phyloP scores from a whole-genome alignment of 2,329 filamentous ascomycete genomes.

The Stachybotrys chartarum region DNA sequence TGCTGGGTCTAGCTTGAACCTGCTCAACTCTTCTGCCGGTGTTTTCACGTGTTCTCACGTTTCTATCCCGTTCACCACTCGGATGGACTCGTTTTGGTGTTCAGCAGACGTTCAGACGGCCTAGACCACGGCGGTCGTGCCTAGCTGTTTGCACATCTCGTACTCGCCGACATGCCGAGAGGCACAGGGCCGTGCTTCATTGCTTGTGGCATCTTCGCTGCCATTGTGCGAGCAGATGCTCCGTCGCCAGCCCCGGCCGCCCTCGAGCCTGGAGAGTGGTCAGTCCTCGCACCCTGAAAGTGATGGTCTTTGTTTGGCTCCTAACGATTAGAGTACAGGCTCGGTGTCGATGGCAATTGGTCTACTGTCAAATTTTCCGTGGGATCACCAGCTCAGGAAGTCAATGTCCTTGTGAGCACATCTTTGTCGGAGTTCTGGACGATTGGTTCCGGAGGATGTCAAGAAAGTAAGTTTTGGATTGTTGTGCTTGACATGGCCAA shows the following conservation, averaged over 20 bases:
- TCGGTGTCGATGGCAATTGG: conserved; percentile 64
- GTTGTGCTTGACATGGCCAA: background rate
- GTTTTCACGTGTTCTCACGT: background rate
- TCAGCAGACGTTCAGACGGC: background rate
- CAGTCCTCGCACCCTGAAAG: conserved; percentile 1
- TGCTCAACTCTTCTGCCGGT: background rate
- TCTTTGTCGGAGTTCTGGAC: conserved; percentile 66
- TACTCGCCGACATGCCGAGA: background rate
- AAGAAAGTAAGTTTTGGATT: conserved; percentile 30
- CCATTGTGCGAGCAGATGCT: background rate
- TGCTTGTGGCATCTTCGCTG: background rate
- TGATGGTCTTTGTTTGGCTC: background rate
- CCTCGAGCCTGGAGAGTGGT: conserved; percentile 13
- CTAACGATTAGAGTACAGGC: conserved; percentile 30
- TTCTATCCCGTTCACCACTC: background rate
- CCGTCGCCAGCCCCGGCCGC: conserved; percentile 10
- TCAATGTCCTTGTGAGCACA: conserved; percentile 51
- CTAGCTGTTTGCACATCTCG: background rate
- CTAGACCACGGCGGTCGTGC: background rate
- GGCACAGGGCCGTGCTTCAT: background rate
- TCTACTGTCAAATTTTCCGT: conserved; percentile 55
- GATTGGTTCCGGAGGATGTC: conserved; percentile 51
- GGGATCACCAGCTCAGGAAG: conserved; percentile 29
- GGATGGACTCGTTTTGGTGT: background rate
- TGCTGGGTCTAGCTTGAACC: background rate